Conservation (phyloP, 768 basidiomycete genomes). For the Tulasnella calospora region DNA sequence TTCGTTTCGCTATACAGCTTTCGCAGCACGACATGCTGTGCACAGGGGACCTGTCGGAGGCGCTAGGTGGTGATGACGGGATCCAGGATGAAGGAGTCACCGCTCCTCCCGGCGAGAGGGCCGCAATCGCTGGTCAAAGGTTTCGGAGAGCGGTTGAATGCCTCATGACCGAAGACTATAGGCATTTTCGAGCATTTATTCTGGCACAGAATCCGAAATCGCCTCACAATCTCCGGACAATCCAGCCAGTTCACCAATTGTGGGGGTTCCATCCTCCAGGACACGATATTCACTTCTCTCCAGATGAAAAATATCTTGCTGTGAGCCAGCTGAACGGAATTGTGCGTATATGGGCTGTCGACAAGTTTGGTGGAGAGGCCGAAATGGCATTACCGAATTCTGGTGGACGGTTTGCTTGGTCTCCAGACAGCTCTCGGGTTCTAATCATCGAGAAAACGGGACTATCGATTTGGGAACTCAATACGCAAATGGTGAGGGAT, state of each 20-base stretch:
- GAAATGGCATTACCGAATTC: constrained; percentile 41
- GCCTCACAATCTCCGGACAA: not conserved
- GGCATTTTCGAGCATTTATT: not conserved
- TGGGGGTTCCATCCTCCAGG: constrained; percentile 44
- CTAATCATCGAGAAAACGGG: constrained; percentile 60
- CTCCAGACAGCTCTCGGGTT: constrained; percentile 63
- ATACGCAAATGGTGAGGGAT: constrained; percentile 45
- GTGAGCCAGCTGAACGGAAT: constrained; percentile 52
- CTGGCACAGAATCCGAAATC: not conserved
- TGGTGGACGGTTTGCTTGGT: constrained; percentile 57
- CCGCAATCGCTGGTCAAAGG: too few relatives aligned
- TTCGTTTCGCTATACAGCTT: too few relatives aligned
- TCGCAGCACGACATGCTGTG: too few relatives aligned
- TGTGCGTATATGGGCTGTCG: constrained; percentile 9
- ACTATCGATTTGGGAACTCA: constrained; percentile 72
- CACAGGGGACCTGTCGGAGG: too few relatives aligned
- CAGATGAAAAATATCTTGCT: constrained; percentile 66
- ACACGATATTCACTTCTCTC: constrained; percentile 68
- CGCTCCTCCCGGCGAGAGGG: too few relatives aligned
- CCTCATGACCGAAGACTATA: too few relatives aligned
- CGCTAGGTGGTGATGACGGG: too few relatives aligned
- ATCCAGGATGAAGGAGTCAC: too few relatives aligned
- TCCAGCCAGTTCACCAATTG: not conserved
- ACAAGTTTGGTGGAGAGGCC: constrained; percentile 43
- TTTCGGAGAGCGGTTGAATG: too few relatives aligned